Evolutionary conservation across 164 flowering plant species (phyloP), one percentile per base, ranked within the genome.

Genomic region (Chloranthus sessilifolius): DNA sequence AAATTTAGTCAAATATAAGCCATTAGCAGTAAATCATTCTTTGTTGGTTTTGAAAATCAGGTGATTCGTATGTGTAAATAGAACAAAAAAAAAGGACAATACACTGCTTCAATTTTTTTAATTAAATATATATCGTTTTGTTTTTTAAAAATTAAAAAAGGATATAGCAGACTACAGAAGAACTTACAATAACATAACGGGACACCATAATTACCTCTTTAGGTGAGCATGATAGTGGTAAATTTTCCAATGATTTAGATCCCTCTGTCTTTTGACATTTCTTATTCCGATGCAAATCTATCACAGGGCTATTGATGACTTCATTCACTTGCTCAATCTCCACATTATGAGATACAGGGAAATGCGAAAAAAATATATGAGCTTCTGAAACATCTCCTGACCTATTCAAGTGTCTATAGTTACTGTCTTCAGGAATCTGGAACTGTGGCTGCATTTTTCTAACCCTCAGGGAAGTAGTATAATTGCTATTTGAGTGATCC

Each of bases 141-240:
- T n/a, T n/a, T n/a, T n/a, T n/a, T n/a, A n/a, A n/a, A n/a, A n/a
- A n/a, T n/a, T n/a, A n/a, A n/a, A n/a, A n/a, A n/a, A n/a, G n/a
- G n/a, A n/a, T n/a, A n/a, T n/a, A n/a, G n/a, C n/a, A n/a, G n/a
- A n/a, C n/a, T n/a, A n/a, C n/a, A n/a, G n/a, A n/a, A n/a, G n/a
- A n/a, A n/a, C n/a, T n/a, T n/a, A n/a, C n/a, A n/a, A n/a, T n/a
- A n/a, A n/a, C n/a, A n/a, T n/a, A n/a, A n/a, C n/a, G n/a, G n/a
- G n/a, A n/a, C n/a, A n/a, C n/a, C n/a, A 20, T 24, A 45, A 2
- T 53, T 74, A 84, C 88, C 88, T 72, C 53, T 17, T 52, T 58
- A 16, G 28, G 14, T 29, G 49, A 52, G 55, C 3, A 38, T 26
- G 22, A 11, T 52, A 19, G 5, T 37, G 37, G 58, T 42, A 55